A percentile compares a stretch with the other conserved stretches of the same genome.
Evolutionary conservation across 495 filamentous ascomycete species (phyloP).

Genomic region (Penicillium lagena): DNA sequence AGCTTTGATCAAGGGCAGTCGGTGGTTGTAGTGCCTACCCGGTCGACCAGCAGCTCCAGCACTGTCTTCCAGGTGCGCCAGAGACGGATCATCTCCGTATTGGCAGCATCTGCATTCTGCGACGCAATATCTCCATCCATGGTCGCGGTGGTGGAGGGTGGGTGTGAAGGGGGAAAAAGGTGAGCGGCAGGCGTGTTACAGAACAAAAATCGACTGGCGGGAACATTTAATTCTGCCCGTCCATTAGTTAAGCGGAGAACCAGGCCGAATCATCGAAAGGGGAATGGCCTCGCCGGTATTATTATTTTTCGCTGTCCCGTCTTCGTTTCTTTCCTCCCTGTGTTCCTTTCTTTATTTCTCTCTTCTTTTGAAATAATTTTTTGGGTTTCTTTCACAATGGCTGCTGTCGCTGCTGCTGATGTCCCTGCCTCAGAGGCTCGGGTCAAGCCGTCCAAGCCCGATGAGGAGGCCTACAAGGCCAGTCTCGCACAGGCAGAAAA

Average conservation of each 20-base stretch:
- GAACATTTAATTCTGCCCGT: constrained; percentile 22
- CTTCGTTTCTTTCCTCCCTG: constrained; percentile 9
- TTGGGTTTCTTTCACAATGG: constrained; percentile 20
- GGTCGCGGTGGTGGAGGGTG: constrained; percentile 3
- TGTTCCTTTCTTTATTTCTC: constrained; percentile 8
- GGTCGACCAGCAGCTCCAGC: constrained; percentile 79
- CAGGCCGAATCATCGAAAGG: constrained; percentile 23
- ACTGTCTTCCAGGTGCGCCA: constrained; percentile 87
- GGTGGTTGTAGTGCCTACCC: constrained; percentile 44
- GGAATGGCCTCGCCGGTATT: constrained; percentile 18
- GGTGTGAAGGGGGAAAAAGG: constrained; percentile 12
- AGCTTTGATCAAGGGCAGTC: constrained; percentile 4
- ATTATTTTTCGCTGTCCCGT: constrained; percentile 9
- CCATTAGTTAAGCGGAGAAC: constrained; percentile 23
- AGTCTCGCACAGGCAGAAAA: constrained; percentile 73
- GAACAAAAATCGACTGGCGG: constrained; percentile 20
- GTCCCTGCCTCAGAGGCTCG: constrained; percentile 37
- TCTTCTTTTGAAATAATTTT: constrained; percentile 1
- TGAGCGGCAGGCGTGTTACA: constrained; percentile 2
- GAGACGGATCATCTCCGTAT: constrained; percentile 58
- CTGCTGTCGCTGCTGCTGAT: constrained; percentile 8
- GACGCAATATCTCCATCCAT: constrained; percentile 50
- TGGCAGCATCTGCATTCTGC: constrained; percentile 50
- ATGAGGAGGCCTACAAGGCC: constrained; percentile 51
- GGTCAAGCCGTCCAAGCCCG: constrained; percentile 49